Base-by-base conservation (phyloP, 352 stramenopile genomes). In the Phytophthora nicotianae region DNA sequence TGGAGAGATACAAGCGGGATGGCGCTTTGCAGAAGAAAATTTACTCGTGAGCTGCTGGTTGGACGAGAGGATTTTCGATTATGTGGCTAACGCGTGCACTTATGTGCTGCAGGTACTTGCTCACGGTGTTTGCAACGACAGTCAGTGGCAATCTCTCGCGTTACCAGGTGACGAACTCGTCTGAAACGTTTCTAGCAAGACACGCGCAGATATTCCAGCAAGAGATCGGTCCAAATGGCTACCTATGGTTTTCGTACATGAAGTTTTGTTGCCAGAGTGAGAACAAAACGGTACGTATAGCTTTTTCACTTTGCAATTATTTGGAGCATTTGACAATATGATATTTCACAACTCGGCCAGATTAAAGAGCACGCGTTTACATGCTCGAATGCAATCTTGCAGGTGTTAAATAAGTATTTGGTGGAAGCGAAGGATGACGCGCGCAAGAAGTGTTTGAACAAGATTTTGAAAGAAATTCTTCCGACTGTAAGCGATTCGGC, bases 401-500 rank as follows among this genome's bases (percentile, higher is more conserved):
- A 63, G n/a, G 58, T 70, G 3, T 48, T 90, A 17, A 78, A 77
- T 26, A 37, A 46, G 9, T 81, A 74, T 7, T 48, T 93, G 26
- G 60, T 65, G 13, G 49, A 62, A n/a, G 58, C 67, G 16, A 79
- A 77, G 26, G 69, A 87, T 20, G 75, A 88, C 11, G 40, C 35
- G 38, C 71, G 73, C 21, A 95, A 93, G 52, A 90, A 88, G 42
- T 68, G 68, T 10, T 57, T 92, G 38, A 89, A 92, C 42, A 83
- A 78, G 35, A 78, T 95, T 38, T 48, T 92, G 24, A 91, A 93
- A 41, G 81, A 93, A 17, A 57, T 91, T 29, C 59, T 95, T 4
- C 81, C 79, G 0, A 59, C 81, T 27, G 50, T 95, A 32, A 88
- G 68, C 16, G 78, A 91, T 50, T 60, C 68, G n/a, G 47, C 68